Percentiles rank a stretch among this genome's conserved stretches.
These are phyloP conservation scores for Neolecta irregularis DNA, from an alignment of 1,139 yeast species.

Conservation along the genomic window DNA sequence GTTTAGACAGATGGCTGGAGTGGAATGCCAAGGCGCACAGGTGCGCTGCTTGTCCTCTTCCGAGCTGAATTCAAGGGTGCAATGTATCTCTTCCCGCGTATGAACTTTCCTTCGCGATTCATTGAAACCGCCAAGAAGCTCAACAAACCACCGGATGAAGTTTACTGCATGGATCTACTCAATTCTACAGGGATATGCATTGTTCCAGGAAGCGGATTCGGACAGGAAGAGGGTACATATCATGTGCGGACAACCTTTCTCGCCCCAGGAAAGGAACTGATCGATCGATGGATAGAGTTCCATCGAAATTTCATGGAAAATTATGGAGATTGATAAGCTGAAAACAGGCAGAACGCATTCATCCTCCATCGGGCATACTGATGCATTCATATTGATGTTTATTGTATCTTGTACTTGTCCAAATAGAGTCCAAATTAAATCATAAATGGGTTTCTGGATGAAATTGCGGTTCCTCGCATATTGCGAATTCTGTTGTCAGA, in stretches of 20 bases:
- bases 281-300: slow-evolving; percentile 56
- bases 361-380: too few relatives aligned
- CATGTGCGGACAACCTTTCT: slow-evolving; percentile 91
- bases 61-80: slow-evolving; percentile 50
- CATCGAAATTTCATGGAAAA: slow-evolving; percentile 53
- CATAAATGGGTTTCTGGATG: too few relatives aligned
- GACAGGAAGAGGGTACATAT: slow-evolving; percentile 74
- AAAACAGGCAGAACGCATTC: too few relatives aligned
- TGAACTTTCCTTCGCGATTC: slow-evolving; percentile 49
- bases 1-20: slow-evolving; percentile 61
- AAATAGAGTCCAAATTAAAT: too few relatives aligned
- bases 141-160: slow-evolving; percentile 58
- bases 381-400: too few relatives aligned
- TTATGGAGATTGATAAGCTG: too few relatives aligned
- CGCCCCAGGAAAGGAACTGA: slow-evolving; percentile 90
- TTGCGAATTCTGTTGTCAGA: too few relatives aligned
- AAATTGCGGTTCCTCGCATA: too few relatives aligned
- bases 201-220: slow-evolving; percentile 94
- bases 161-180: slow-evolving; percentile 68
- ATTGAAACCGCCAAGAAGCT: slow-evolving; percentile 41
- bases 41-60: slow-evolving; percentile 2
- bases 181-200: slow-evolving; percentile 92
- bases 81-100: slow-evolving; percentile 83
- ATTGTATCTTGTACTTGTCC: too few relatives aligned
- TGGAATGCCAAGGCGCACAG: slow-evolving; percentile 61